Evolutionary conservation across 495 filamentous ascomycete genomes (phyloP).

Genomic region (Neurospora africana): DNA sequence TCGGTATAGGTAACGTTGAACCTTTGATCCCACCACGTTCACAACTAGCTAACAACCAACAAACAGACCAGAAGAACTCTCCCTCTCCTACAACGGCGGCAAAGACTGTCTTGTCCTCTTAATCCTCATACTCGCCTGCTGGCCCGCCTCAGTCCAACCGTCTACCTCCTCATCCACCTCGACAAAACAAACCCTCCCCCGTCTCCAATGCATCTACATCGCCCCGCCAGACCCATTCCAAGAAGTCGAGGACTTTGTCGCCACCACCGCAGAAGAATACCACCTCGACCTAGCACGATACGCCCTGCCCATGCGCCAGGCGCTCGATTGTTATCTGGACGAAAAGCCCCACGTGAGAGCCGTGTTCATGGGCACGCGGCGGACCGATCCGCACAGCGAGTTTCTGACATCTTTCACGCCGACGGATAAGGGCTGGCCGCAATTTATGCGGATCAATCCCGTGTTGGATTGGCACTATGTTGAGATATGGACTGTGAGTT

Average conservation of each 20-base stretch:
- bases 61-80: slow-evolving; percentile 60
- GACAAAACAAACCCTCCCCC: neutral
- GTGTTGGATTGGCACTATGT: slow-evolving; percentile 96
- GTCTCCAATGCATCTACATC: slow-evolving; percentile 79
- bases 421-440: slow-evolving; percentile 85
- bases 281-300: slow-evolving; percentile 69
- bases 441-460: slow-evolving; percentile 86
- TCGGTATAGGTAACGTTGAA: slow-evolving; percentile 55
- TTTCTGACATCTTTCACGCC: slow-evolving; percentile 66
- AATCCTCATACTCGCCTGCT: slow-evolving; percentile 71
- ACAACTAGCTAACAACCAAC: neutral
- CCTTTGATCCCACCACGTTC: too few relatives aligned
- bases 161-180: neutral
- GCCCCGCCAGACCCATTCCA: slow-evolving; percentile 68
- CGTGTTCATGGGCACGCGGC: slow-evolving; percentile 83
- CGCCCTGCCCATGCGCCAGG: slow-evolving; percentile 63
- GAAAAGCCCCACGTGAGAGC: slow-evolving; percentile 56
- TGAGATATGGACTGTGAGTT: slow-evolving; percentile 79
- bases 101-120: slow-evolving; percentile 95
- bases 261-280: slow-evolving; percentile 50
- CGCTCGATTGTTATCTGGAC: slow-evolving; percentile 66
- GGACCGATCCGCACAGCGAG: slow-evolving; percentile 86
- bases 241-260: slow-evolving; percentile 78
- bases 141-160: slow-evolving; percentile 29
- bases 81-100: slow-evolving; percentile 93